phyloP scores from a whole-genome alignment of 345 rosid genomes.

The Ceriops tagal region DNA sequence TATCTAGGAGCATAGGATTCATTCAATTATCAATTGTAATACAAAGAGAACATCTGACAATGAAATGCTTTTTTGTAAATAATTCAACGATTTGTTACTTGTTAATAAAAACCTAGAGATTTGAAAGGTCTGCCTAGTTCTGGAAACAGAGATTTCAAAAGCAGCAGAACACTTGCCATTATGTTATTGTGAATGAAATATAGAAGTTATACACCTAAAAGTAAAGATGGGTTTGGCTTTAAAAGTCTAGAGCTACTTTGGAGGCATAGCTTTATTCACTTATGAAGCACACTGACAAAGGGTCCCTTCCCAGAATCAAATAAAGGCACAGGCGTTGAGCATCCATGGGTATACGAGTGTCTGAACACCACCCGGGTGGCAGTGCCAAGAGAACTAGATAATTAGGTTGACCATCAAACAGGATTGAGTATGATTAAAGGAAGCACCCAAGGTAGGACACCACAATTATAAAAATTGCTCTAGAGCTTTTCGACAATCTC shows the following conservation, averaged over 20 bases:
- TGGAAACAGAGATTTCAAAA: no score
- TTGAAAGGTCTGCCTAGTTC: no score
- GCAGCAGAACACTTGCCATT: no score
- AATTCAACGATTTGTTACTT: neutral
- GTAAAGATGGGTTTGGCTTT: no score
- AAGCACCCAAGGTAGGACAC: constrained; percentile 21
- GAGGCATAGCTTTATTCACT: no score
- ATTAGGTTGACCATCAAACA: constrained; percentile 25
- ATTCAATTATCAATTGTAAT: neutral
- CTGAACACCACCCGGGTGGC: constrained; percentile 4
- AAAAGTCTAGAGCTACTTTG: no score
- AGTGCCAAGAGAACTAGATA: neutral
- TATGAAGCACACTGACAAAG: no score
- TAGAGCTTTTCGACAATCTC: constrained; percentile 5
- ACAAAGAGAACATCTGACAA: neutral
- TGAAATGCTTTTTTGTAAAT: neutral
- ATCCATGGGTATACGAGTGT: constrained; percentile 7
- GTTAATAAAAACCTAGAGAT: no score
- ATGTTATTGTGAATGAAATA: no score
- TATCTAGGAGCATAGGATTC: neutral
- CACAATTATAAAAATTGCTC: constrained; percentile 1
- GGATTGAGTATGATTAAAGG: constrained; percentile 10
- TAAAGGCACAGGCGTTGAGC: neutral
- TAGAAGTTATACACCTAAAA: no score
- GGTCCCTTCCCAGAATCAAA: neutral